Base-by-base conservation (phyloP, 331 rosid genomes). In the Arachis monticola region DNA sequence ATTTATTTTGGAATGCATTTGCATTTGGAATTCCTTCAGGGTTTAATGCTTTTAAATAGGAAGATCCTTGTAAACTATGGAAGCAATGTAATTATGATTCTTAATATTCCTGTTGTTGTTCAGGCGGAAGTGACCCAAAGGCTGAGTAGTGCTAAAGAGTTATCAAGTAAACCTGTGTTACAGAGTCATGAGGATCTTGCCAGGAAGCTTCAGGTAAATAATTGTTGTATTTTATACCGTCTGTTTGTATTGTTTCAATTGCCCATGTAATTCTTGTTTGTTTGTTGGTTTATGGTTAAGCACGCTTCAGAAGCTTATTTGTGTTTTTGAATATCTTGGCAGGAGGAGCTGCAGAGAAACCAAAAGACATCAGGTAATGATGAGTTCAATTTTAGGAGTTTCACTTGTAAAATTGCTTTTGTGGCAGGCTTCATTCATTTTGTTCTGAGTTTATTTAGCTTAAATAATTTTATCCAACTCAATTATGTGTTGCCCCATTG, bases 111-210 rank as follows among this genome's bases (percentile, higher is more conserved):
- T 38, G 12, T 78, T 72, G 10, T 64, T 85, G 78, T 78, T 9
- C 46, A 95, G 99, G 98, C 96, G 4, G 99, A 90, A 86, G 99
- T 95, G 80, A 86, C 98, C 67, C 97, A 92, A 78, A 84, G 98
- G 88, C 83, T 95, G 80, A 79, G 83, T 70, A 95, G 88, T 76
- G 92, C 96, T 47, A 92, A 86, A 79, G 99, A 90, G 80, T 78
- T 82, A 6, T 84, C 93, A 56, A 87, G 70, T 75, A 95, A 90
- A 87, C 92, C 98, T 78, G 83, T 79, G 3, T 59, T 84, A 75
- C 97, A 88, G 75, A 89, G 96, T 78, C 99, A 95, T 0, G 97
- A 90, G 84, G 96, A 92, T 89, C 98, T 95, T 70, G 98, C 99
- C 38, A 85, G 82, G 83, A 95, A 95, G 79, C 99, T 95, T 79